These are phyloP conservation scores for Podaxis rugospora DNA, from an alignment of 768 basidiomycete genomes.

Conservation along the genomic window DNA sequence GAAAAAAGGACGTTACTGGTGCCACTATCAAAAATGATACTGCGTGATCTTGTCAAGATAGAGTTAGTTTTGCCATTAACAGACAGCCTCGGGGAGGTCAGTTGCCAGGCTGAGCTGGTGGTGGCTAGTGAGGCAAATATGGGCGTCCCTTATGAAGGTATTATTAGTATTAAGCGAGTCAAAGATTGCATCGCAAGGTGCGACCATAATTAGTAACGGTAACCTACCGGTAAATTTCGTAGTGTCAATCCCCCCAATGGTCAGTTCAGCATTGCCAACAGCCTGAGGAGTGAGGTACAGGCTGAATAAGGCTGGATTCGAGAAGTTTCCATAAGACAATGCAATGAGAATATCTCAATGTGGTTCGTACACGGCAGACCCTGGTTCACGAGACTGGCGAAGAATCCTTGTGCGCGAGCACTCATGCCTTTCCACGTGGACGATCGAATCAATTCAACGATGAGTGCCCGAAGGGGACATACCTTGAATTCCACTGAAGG, in stretches of 20 bases:
- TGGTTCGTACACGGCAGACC: slow-evolving; percentile 43
- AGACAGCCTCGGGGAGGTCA: slow-evolving; percentile 38
- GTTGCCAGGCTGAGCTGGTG: slow-evolving; percentile 37
- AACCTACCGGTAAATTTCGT: slow-evolving; percentile 45
- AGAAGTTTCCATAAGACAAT: slow-evolving; percentile 3
- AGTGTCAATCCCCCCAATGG: slow-evolving; percentile 47
- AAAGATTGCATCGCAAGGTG: not conserved
- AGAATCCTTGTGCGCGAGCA: slow-evolving; percentile 45
- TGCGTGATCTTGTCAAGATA: slow-evolving; percentile 33
- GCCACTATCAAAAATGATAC: slow-evolving; percentile 54
- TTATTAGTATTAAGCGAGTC: slow-evolving; percentile 2
- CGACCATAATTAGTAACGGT: slow-evolving; percentile 7
- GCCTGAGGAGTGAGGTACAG: slow-evolving; percentile 43
- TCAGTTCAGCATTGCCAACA: slow-evolving; percentile 48
- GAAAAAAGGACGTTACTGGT: slow-evolving; percentile 53
- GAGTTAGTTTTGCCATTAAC: slow-evolving; percentile 51
- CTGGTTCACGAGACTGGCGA: slow-evolving; percentile 39
- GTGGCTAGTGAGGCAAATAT: slow-evolving; percentile 37
- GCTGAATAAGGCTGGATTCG: slow-evolving; percentile 41
- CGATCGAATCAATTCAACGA: not conserved
- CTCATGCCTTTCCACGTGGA: slow-evolving; percentile 36
- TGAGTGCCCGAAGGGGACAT: slow-evolving; percentile 1
- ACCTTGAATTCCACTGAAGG: slow-evolving; percentile 56
- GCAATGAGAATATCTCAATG: not conserved
- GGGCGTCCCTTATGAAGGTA: slow-evolving; percentile 28